Evolutionary conservation across 2,329 filamentous ascomycete species (phyloP).

Genomic region (Cordyceps militaris): DNA sequence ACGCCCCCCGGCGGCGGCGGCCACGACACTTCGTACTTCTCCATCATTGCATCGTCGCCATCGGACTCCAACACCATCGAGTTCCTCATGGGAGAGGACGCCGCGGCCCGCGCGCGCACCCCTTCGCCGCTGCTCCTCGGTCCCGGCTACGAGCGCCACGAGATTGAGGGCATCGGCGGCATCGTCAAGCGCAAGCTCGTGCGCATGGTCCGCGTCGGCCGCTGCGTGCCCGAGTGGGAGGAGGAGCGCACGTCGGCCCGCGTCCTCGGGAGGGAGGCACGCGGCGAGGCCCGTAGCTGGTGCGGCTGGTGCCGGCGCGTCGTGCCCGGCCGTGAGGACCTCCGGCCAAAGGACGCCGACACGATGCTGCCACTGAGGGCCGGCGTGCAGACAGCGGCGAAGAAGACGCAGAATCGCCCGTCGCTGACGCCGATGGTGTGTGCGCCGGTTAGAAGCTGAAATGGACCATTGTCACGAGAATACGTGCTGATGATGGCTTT

Average conservation of each 20-base stretch:
- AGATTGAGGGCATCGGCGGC: slow-evolving; percentile 86
- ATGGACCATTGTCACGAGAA: background rate
- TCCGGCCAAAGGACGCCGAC: slow-evolving; percentile 15
- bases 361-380: too few relatives aligned
- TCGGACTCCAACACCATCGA: slow-evolving; percentile 9
- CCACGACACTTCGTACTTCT: slow-evolving; percentile 4
- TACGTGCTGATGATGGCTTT: background rate
- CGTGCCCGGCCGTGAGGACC: slow-evolving; percentile 51
- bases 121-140: slow-evolving; percentile 43
- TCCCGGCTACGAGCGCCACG: slow-evolving; percentile 75
- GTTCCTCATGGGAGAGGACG: slow-evolving; percentile 8
- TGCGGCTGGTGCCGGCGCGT: slow-evolving; percentile 86
- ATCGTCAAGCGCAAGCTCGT: slow-evolving; percentile 84
- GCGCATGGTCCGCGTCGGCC: slow-evolving; percentile 71
- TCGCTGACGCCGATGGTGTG: background rate
- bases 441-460: background rate
- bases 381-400: too few relatives aligned
- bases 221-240: slow-evolving; percentile 77
- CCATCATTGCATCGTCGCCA: slow-evolving; percentile 10
- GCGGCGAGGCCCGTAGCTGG: slow-evolving; percentile 67
- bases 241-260: slow-evolving; percentile 55
- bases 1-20: background rate
- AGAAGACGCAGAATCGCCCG: background rate
- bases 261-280: slow-evolving; percentile 64
- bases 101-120: slow-evolving; percentile 24